Base-by-base conservation (phyloP, 2,329 filamentous ascomycete genomes). In the Pestalotiopsis sp. region DNA sequence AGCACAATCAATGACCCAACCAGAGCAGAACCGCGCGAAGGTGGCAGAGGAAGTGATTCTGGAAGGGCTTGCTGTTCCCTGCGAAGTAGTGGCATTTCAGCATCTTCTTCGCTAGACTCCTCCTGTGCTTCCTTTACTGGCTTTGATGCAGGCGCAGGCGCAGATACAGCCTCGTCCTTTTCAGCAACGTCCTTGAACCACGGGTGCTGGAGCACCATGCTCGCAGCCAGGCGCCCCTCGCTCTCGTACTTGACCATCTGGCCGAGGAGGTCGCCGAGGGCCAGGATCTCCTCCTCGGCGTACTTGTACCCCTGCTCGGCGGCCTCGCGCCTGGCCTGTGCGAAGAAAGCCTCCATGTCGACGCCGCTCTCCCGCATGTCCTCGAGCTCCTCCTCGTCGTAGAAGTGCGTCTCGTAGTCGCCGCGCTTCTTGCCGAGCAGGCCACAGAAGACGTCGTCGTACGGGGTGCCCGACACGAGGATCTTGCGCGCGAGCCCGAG, bases 181-280 rank as follows among this genome's bases (percentile, higher is more conserved):
- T 7, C 31, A 1, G 17, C 45, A 7, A 52, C 17, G 2, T n/a
- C n/a, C 20, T 52, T 11, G 45, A 66, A 66, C 65, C 65, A 66
- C 13, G 17, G 52, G n/a, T 66, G 65, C 20, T 36, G 65, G 27
- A 66, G 52, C 6, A 66, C 25, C 40, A 40, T 38, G 9, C 59
- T 57, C 36, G 59, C 45, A 14, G 52, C 31, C 13, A 66, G 14
- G 4, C 65, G 57, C 13, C 41, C 57, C 17, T 41, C 41, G 4
- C 52, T 36, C 12, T 66, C 57, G 12, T 66, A 66, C 25, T 61
- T 61, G 56, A 66, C 57, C n/a, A 66, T 61, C 52, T 49, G 45
- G 12, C 57, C 40, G 20, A 66, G 57, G 27, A 66, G 65, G 12
- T 61, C 65, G 25, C 65, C 65, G 6, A 66, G 56, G 36, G 45